phyloP scores from a whole-genome alignment of 2,329 filamentous ascomycete genomes.

The Fusarium illudens region DNA sequence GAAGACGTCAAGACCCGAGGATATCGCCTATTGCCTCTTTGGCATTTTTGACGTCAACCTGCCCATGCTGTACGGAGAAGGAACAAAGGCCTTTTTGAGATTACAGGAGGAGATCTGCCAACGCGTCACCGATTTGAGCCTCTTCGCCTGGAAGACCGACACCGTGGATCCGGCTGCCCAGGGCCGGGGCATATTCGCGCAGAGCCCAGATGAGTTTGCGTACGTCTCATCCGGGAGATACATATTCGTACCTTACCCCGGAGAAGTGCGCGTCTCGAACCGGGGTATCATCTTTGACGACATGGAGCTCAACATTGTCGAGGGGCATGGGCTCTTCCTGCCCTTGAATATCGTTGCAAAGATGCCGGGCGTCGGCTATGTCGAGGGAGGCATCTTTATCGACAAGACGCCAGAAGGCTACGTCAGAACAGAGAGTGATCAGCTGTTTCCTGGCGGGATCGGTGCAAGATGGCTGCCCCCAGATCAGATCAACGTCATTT shows the following conservation, averaged over 20 bases:
- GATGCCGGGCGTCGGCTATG: not conserved
- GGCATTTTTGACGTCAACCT: conserved; percentile 13
- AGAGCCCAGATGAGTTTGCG: not conserved
- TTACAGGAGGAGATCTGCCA: conserved; percentile 8
- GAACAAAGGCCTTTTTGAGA: conserved; percentile 1
- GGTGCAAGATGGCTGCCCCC: not conserved
- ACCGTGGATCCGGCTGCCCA: not conserved
- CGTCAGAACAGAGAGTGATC: not conserved
- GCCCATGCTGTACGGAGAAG: conserved; percentile 13
- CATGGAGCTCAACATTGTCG: not conserved
- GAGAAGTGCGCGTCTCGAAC: not conserved
- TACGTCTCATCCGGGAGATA: not conserved
- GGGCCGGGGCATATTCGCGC: not conserved
- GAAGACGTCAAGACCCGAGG: not conserved
- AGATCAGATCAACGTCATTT: not conserved
- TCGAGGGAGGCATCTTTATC: not conserved
- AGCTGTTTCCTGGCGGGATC: not conserved
- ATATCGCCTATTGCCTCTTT: conserved; percentile 10
- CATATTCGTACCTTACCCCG: not conserved
- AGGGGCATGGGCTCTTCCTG: not conserved
- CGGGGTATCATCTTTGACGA: not conserved
- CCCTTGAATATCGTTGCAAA: not conserved
- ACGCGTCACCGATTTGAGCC: not conserved
- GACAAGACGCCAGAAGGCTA: not conserved
- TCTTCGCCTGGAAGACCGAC: not conserved